Evolutionary conservation across 2,329 filamentous ascomycete genomes (phyloP).

Genomic region (Fusarium heterosporum): DNA sequence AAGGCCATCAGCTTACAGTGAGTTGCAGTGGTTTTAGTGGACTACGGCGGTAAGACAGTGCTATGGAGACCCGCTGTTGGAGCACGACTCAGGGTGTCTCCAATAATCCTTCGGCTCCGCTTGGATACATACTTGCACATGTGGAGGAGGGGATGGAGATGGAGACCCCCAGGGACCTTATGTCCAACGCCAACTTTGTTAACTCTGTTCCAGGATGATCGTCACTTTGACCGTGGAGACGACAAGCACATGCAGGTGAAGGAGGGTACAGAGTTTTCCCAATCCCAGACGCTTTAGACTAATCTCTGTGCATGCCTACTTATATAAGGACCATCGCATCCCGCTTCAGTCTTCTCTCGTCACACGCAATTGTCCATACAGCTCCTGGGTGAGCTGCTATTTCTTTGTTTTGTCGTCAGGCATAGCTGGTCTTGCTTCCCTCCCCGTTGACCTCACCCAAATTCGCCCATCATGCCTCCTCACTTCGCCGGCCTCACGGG

Average conservation of each 20-base stretch:
- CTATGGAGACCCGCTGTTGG: neutral
- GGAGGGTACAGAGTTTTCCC: conserved; percentile 14
- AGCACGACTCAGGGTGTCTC: conserved; percentile 26
- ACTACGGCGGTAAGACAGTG: too few species aligned
- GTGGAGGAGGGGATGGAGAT: conserved; percentile 12
- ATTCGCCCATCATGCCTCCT: conserved; percentile 58
- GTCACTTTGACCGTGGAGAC: conserved; percentile 32
- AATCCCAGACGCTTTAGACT: neutral
- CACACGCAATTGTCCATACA: conserved; percentile 11
- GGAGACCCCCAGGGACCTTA: conserved; percentile 1
- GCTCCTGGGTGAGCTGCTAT: conserved; percentile 35
- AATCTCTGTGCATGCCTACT: neutral
- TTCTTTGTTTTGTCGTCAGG: conserved; percentile 8
- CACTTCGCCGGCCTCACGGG: conserved; percentile 70
- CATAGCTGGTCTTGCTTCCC: conserved; percentile 39
- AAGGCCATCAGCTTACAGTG: conserved; percentile 2
- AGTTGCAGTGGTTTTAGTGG: neutral
- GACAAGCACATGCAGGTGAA: conserved; percentile 3
- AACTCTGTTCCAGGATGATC: conserved; percentile 38
- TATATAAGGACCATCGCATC: conserved; percentile 31
- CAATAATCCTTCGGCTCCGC: conserved; percentile 12
- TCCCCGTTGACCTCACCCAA: neutral
- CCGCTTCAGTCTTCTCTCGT: neutral
- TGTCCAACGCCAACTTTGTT: conserved; percentile 18
- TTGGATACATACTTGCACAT: conserved; percentile 3